Conservation (phyloP, 2,329 filamentous ascomycete species). For the Colletotrichum musae region DNA sequence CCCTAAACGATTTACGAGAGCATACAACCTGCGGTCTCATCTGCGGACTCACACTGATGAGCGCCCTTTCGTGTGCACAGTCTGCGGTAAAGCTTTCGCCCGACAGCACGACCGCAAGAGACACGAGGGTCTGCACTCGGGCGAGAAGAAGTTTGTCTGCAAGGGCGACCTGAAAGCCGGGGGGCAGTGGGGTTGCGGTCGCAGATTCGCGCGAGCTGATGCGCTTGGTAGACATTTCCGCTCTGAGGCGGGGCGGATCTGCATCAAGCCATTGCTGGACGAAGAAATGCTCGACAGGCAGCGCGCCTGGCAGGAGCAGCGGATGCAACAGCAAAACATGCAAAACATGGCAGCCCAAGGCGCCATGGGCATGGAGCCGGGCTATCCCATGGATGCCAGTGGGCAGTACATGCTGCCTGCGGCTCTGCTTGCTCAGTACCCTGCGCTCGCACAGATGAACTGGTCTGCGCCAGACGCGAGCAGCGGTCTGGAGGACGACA, state of each 20-base stretch:
- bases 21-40: conserved; percentile 96
- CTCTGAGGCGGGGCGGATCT: conserved; percentile 94
- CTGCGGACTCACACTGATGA: conserved; percentile 97
- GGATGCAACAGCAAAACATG: conserved; percentile 75
- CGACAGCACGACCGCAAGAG: conserved; percentile 97
- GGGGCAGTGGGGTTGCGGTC: conserved; percentile 91
- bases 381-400: conserved; percentile 69
- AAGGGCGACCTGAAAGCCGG: conserved; percentile 89
- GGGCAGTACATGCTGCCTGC: conserved; percentile 82
- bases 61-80: conserved; percentile 95
- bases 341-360: conserved; percentile 69
- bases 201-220: conserved; percentile 94
- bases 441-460: conserved; percentile 89
- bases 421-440: conserved; percentile 91
- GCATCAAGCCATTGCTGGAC: conserved; percentile 96
- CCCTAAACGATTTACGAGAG: conserved; percentile 95
- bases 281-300: conserved; percentile 91
- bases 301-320: conserved; percentile 80
- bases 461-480: conserved; percentile 80
- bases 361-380: conserved; percentile 72
- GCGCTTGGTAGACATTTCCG: conserved; percentile 95
- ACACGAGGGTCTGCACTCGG: conserved; percentile 95
- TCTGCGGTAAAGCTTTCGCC: conserved; percentile 97
- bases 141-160: conserved; percentile 99
- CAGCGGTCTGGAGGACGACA: conserved; percentile 80